phyloP scores from a whole-genome alignment of 228 moss, liverwort and hornwort species.

The Sphagnum fallax region DNA sequence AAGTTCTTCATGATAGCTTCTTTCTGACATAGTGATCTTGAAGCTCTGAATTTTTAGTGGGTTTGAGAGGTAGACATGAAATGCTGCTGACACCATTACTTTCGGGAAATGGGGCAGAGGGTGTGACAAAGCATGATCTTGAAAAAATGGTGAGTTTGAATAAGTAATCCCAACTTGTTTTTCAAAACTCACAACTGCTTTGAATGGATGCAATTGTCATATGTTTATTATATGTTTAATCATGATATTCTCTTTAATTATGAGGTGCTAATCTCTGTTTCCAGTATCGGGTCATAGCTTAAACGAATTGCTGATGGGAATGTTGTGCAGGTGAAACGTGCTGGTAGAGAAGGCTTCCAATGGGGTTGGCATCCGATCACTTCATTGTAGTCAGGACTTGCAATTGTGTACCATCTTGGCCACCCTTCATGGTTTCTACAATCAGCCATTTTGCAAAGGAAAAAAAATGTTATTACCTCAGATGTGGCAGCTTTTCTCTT shows the following conservation, averaged over 20 bases:
- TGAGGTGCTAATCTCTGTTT: neutral
- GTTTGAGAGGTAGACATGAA: neutral
- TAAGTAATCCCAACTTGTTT: neutral
- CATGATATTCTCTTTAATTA: neutral
- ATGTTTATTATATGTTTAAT: neutral
- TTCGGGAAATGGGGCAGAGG: slow-evolving; percentile 12
- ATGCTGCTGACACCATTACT: slow-evolving; percentile 3
- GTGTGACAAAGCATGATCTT: slow-evolving; percentile 26
- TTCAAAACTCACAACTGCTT: neutral
- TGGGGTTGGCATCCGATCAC: slow-evolving; percentile 16
- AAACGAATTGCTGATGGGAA: neutral
- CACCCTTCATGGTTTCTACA: neutral
- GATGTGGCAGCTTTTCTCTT: neutral
- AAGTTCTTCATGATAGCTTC: neutral
- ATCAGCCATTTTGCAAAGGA: neutral
- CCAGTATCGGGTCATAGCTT: neutral
- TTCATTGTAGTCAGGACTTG: neutral
- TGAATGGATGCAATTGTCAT: neutral
- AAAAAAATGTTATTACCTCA: neutral
- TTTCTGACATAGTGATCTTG: neutral
- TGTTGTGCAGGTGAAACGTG: slow-evolving; percentile 25
- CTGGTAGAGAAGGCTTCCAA: slow-evolving; percentile 27
- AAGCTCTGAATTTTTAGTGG: neutral
- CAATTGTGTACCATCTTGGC: neutral
- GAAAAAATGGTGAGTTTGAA: slow-evolving; percentile 31